These are phyloP conservation scores for Prunus kanzakura DNA, from an alignment of 306 rosid genomes.

Conservation along the genomic window DNA sequence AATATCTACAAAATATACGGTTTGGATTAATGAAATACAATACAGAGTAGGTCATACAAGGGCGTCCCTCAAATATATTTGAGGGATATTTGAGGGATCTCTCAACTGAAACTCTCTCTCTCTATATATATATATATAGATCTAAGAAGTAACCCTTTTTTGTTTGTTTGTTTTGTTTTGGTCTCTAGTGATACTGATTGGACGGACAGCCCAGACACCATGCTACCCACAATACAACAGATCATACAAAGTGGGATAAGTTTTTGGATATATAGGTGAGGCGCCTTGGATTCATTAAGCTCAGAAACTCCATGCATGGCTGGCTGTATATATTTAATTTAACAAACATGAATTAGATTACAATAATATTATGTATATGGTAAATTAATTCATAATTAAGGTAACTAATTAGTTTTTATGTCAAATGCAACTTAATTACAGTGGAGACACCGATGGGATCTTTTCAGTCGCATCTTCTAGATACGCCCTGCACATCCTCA, in stretches of 20 bases:
- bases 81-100: no score
- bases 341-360: no score
- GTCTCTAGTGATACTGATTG: constrained; percentile 25
- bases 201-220: constrained; percentile 18
- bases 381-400: not conserved
- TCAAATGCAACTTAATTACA: constrained; percentile 17
- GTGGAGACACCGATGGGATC: constrained; percentile 56
- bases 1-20: no score
- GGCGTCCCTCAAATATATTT: no score
- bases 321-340: no score
- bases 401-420: not conserved
- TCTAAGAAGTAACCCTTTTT: no score
- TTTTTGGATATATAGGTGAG: constrained; percentile 25
- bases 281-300: not conserved
- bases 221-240: constrained; percentile 21
- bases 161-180: not conserved
- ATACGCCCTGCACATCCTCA: constrained; percentile 40
- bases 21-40: no score
- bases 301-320: no score
- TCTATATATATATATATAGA: no score
- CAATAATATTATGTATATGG: no score
- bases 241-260: constrained; percentile 25
- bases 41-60: no score
- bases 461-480: constrained; percentile 56
- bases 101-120: no score